Base-by-base conservation (phyloP, 345 rosid species). In the Excoecaria cochinchinensis region DNA sequence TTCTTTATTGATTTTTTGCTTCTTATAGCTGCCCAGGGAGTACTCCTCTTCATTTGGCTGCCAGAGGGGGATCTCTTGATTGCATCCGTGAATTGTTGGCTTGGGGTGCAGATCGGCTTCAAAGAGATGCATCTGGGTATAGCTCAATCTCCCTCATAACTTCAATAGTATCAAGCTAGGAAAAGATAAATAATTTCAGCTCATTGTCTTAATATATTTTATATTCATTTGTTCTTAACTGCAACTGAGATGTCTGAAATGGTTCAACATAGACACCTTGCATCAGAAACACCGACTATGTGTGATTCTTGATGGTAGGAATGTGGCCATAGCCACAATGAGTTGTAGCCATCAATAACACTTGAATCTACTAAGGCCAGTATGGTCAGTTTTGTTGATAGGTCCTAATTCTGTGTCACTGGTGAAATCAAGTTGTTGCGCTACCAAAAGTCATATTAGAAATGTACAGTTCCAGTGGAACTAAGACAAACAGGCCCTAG, bases 41-140 rank as follows among this genome's bases (percentile, higher is more conserved):
- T 76, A 92, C 99, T 68, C 97, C 99, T 84, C 99, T 96, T 82
- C 99, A 93, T 85, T 84, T 96, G 78, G 99, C 99, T 50, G 99
- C 99, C 36, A 87, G 98, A 84, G 96, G 97, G 0, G 99, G 99
- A 60, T 96, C 98, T 81, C 90, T 92, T 19, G 99, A 92, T 76
- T 96, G 99, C 75, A 87, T 90, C 47, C 91, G 97, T 3, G 90
- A 87, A 44, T 82, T 96, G 85, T 88, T 96, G 77, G 98, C 98
- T 7, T 93, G 98, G 97, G 98, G 98, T 70, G 98, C 98, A 16
- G 97, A 96, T 89, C 97, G 99, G 74, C 86, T 82, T 81, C 98
- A 92, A 64, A 85, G 97, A 92, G 99, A 96, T 78, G 86, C 89
- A 63, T 88, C 94, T 58, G 99, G 99, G 99, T 93, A 89, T 62